Conservation (phyloP, 495 filamentous ascomycete genomes). For the Melanomma pulvis-pyrius region DNA sequence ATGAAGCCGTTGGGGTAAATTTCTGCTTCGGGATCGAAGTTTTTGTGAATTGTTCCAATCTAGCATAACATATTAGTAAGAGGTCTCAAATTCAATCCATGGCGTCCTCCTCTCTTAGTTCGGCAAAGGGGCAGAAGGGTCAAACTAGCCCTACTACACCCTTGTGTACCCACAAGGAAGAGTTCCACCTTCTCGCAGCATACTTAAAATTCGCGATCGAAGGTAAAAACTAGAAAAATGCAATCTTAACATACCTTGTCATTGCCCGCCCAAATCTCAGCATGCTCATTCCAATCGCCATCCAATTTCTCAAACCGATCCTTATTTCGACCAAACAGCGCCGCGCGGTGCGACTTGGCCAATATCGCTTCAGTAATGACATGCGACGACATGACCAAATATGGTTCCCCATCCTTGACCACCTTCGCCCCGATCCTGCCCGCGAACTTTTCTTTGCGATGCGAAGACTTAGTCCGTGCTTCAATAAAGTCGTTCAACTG, state of each 20-base stretch:
- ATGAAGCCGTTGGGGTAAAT: slow-evolving; percentile 23
- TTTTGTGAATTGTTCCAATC: slow-evolving; percentile 21
- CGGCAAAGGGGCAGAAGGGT: neutral
- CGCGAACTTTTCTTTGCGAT: slow-evolving; percentile 4
- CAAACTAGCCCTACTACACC: neutral
- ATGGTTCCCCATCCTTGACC: slow-evolving; percentile 1
- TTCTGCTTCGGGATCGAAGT: slow-evolving; percentile 15
- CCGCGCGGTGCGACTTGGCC: neutral
- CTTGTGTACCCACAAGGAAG: no score
- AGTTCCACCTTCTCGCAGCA: neutral
- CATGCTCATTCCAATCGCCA: slow-evolving; percentile 22
- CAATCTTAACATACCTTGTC: slow-evolving; percentile 2
- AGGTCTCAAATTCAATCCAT: neutral
- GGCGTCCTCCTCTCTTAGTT: neutral
- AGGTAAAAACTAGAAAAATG: neutral
- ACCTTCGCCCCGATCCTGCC: slow-evolving; percentile 19
- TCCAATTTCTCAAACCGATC: slow-evolving; percentile 4
- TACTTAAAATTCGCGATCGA: neutral
- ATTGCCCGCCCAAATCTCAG: slow-evolving; percentile 27
- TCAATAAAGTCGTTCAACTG: slow-evolving; percentile 26
- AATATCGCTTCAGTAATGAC: slow-evolving; percentile 27
- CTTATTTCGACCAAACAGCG: slow-evolving; percentile 2
- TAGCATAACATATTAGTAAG: neutral
- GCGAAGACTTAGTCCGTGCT: slow-evolving; percentile 5
- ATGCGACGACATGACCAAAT: slow-evolving; percentile 24